Evolutionary conservation across 2,329 filamentous ascomycete genomes (phyloP).

Genomic region (Apiospora phragmitis): DNA sequence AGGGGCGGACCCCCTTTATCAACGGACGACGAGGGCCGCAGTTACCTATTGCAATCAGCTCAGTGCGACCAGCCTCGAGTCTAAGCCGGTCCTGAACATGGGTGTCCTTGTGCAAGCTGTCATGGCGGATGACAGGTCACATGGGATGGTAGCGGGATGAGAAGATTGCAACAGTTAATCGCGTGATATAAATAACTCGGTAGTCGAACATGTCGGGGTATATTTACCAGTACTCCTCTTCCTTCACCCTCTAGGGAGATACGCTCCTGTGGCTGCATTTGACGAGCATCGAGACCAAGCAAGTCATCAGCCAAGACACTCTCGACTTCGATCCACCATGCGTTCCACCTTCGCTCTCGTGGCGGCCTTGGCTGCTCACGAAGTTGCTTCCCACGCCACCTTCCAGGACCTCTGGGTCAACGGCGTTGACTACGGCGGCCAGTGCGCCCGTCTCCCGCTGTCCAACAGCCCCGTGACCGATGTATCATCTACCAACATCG

Average conservation of each 20-base stretch:
- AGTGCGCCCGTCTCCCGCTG: slow-evolving; percentile 26
- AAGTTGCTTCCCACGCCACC: slow-evolving; percentile 47
- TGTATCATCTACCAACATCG: slow-evolving; percentile 38
- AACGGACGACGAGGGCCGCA: not conserved
- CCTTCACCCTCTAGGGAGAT: not conserved
- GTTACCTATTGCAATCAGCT: not conserved
- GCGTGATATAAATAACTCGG: not conserved
- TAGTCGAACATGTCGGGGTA: not conserved
- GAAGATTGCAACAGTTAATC: not conserved
- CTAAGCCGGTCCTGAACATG: not conserved
- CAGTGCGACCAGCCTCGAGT: not conserved
- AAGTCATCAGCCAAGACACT: not conserved
- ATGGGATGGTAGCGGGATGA: not conserved
- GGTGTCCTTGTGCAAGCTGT: not conserved
- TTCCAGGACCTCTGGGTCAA: slow-evolving; percentile 53
- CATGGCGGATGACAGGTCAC: not conserved
- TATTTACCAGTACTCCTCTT: not conserved
- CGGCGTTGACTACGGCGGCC: slow-evolving; percentile 36
- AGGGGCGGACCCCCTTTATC: not conserved
- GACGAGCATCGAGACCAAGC: not conserved
- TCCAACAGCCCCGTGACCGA: slow-evolving; percentile 44
- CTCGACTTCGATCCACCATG: slow-evolving; percentile 29
- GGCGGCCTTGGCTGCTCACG: slow-evolving; percentile 33
- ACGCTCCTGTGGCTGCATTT: not conserved
- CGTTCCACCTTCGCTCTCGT: slow-evolving; percentile 27